phyloP scores from a whole-genome alignment of 768 basidiomycete genomes.

The Podaxis rugospora region DNA sequence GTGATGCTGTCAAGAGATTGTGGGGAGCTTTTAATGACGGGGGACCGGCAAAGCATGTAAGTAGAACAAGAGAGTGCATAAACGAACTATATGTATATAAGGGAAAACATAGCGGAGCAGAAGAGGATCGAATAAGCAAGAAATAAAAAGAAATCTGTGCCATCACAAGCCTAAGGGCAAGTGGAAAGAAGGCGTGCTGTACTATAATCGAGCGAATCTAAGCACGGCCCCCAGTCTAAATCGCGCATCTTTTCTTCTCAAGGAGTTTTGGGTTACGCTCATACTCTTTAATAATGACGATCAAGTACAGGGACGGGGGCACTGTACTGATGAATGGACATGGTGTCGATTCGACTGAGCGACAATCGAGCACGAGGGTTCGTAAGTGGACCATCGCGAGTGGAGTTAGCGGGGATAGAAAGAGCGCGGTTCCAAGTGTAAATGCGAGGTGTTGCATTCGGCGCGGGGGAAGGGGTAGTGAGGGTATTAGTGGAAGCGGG shows the following conservation, averaged over 20 bases:
- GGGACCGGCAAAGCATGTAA: conserved; percentile 1
- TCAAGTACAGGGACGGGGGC: conserved; percentile 38
- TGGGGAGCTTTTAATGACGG: conserved; percentile 5
- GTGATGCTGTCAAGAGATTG: conserved; percentile 14
- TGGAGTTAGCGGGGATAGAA: conserved; percentile 29
- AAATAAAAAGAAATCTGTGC: neutral
- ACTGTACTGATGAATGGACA: conserved; percentile 1
- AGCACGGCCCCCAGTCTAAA: neutral
- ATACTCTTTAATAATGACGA: conserved; percentile 14
- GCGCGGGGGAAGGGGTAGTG: conserved; percentile 49
- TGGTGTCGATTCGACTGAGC: conserved; percentile 43
- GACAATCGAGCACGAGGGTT: conserved; percentile 59
- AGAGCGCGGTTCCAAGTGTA: conserved; percentile 45
- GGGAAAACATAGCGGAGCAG: conserved; percentile 1
- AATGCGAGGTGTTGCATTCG: conserved; percentile 50
- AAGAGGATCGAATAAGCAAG: conserved; percentile 4
- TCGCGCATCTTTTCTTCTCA: neutral
- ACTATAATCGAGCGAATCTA: neutral
- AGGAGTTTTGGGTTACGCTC: neutral
- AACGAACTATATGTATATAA: neutral
- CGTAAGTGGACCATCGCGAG: conserved; percentile 44
- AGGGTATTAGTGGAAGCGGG: conserved; percentile 20
- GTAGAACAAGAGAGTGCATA: conserved; percentile 5
- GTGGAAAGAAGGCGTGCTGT: neutral
- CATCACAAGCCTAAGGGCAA: conserved; percentile 5